Evolutionary conservation across 768 basidiomycete genomes (phyloP).

Genomic region (Tremella yokohamensis): DNA sequence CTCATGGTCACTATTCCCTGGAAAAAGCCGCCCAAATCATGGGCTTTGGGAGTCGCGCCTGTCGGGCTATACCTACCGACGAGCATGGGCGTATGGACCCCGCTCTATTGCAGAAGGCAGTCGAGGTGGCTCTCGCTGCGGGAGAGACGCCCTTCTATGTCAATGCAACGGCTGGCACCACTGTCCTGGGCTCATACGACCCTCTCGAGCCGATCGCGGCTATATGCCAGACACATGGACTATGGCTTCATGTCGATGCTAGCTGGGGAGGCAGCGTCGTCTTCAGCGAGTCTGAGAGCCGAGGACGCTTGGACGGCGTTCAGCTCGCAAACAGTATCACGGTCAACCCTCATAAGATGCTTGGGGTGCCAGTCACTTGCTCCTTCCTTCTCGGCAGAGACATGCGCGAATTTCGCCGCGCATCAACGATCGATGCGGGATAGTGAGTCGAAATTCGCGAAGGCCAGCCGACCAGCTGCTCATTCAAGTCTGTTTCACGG

Average conservation of each 20-base stretch:
- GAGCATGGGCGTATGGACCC: conserved; percentile 23
- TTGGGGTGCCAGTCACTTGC: conserved; percentile 31
- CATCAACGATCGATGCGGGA: conserved; percentile 30
- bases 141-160: conserved; percentile 35
- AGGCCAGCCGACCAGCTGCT: not conserved
- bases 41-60: conserved; percentile 23
- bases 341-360: conserved; percentile 34
- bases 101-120: conserved; percentile 10
- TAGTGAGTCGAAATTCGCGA: conserved; percentile 25
- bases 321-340: conserved; percentile 28
- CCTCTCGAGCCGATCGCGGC: conserved; percentile 23
- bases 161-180: conserved; percentile 37
- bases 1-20: conserved; percentile 27
- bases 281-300: conserved; percentile 15
- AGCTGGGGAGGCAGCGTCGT: conserved; percentile 35
- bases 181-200: conserved; percentile 30
- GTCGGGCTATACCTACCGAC: conserved; percentile 20
- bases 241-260: conserved; percentile 37
- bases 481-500: conserved; percentile 28
- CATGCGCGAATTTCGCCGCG: conserved; percentile 21
- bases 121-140: conserved; percentile 13
- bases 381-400: conserved; percentile 30
- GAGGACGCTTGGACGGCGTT: conserved; percentile 17
- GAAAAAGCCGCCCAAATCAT: conserved; percentile 35
- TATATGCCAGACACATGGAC: conserved; percentile 19